Conservation (phyloP, 1,284 basidiomycete species). For the Rhodotorula sp. region DNA sequence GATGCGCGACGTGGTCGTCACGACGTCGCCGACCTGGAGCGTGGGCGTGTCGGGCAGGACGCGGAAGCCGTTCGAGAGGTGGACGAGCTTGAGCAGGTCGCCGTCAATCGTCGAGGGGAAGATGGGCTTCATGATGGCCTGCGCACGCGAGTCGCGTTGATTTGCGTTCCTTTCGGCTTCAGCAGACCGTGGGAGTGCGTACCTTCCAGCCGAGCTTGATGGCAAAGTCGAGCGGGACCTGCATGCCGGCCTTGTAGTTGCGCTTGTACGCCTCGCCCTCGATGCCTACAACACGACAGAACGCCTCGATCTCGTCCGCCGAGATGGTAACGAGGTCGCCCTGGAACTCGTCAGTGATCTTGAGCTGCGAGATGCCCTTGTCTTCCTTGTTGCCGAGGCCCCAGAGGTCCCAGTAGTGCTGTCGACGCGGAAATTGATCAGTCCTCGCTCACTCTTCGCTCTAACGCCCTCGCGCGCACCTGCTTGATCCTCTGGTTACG, state of each 20-base stretch:
- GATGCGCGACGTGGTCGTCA: slow-evolving; percentile 83
- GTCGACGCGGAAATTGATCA: background rate
- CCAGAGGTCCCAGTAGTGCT: slow-evolving; percentile 83
- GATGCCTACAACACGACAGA: slow-evolving; percentile 92
- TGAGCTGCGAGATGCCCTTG: slow-evolving; percentile 52
- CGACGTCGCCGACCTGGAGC: slow-evolving; percentile 81
- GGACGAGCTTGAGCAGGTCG: slow-evolving; percentile 90
- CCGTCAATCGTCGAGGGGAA: slow-evolving; percentile 90
- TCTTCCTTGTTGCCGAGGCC: slow-evolving; percentile 63
- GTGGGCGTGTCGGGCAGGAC: slow-evolving; percentile 73
- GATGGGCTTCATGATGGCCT: slow-evolving; percentile 96
- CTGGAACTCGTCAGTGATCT: slow-evolving; percentile 72
- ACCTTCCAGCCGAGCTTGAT: slow-evolving; percentile 98
- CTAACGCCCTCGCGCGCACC: slow-evolving; percentile 21
- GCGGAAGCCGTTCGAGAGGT: slow-evolving; percentile 94
- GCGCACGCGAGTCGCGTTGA: slow-evolving; percentile 15
- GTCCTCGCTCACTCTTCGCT: background rate
- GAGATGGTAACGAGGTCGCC: slow-evolving; percentile 80
- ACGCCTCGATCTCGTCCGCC: slow-evolving; percentile 72
- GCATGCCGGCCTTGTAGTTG: slow-evolving; percentile 58
- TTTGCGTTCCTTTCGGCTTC: background rate
- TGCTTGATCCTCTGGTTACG: slow-evolving; percentile 89
- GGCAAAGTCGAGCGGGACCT: slow-evolving; percentile 92
- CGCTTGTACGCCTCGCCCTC: slow-evolving; percentile 86
- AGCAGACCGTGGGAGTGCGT: slow-evolving; percentile 42